Evolutionary conservation across 2,329 filamentous ascomycete genomes (phyloP).

Genomic region (Aspergillus tanneri): DNA sequence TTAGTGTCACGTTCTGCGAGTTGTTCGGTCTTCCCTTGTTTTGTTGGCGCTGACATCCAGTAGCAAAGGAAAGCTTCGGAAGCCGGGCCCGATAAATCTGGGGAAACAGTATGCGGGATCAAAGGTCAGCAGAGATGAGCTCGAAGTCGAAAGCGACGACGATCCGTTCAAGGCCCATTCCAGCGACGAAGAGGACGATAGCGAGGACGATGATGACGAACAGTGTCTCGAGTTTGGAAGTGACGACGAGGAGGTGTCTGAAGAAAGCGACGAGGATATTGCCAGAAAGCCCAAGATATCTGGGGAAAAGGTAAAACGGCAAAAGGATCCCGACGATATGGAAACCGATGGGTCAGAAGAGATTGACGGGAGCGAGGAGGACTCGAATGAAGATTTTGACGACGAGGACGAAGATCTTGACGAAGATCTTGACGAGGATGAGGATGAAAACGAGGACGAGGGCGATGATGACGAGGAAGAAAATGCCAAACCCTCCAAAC

Average conservation of each 20-base stretch:
- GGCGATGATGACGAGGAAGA: conserved; percentile 27
- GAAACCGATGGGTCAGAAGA: conserved; percentile 28
- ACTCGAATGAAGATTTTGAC: conserved; percentile 26
- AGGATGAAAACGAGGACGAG: conserved; percentile 34
- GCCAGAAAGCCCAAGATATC: conserved; percentile 5
- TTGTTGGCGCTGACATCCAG: conserved; percentile 14
- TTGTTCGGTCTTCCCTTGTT: not conserved
- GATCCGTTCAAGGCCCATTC: conserved; percentile 43
- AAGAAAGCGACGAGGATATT: conserved; percentile 16
- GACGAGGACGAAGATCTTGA: conserved; percentile 24
- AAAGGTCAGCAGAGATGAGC: conserved; percentile 67
- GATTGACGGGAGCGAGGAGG: conserved; percentile 25
- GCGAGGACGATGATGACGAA: conserved; percentile 25
- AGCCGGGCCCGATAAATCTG: conserved; percentile 65
- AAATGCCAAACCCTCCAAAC: conserved; percentile 19
- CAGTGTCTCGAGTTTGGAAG: conserved; percentile 23
- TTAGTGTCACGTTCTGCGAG: conserved; percentile 36
- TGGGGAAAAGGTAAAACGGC: conserved; percentile 19
- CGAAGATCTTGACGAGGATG: conserved; percentile 28
- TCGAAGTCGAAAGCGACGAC: conserved; percentile 58
- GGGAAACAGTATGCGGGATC: conserved; percentile 80
- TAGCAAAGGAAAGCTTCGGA: conserved; percentile 79
- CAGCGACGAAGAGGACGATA: conserved; percentile 37
- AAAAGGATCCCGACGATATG: conserved; percentile 20
- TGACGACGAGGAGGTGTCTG: conserved; percentile 26